Evolutionary conservation across 495 filamentous ascomycete species (phyloP), one percentile per base, ranked within the genome.

Genomic region (Saxophila tyrrhenica): DNA sequence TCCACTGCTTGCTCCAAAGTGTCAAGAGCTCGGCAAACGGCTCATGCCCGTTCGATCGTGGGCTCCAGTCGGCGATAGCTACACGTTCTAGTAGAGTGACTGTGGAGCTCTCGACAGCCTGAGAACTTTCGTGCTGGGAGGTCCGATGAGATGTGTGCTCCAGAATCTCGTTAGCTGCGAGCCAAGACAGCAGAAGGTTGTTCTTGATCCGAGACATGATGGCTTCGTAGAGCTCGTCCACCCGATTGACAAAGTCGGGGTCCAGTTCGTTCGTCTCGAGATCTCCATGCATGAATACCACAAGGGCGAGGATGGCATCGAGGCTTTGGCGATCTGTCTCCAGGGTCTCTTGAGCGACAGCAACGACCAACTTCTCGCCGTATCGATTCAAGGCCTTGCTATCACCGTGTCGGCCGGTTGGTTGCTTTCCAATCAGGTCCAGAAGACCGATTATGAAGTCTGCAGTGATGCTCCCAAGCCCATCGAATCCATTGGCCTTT

Each of bases 271-370:
- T 77, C 59, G 78, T 76, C 47, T 90, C 79, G 29, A 83, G 75
- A 58, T 91, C 89, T 42, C 79, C 78, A 62, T 87, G 84, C 66
- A 96, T 79, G 58, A 95, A 86, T 17, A 89, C 75, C 11, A 92
- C 75, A 3, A 96, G 71, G n/a, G 89, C 72, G 1, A 95, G 65
- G n/a, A 96, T 77, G 64, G 87, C 84, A 45, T 87, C 80, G 16
- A 94, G 78, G 16, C 90, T 73, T 32, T 78, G 76, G 58, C 78
- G 78, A 54, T 84, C 80, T 5, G 84, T 65, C 45, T 81, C 72
- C 22, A 89, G 78, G 13, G 82, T 82, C 63, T 97, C 92, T 60
- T 90, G 84, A 2, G 85, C 80, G 20, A 84, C 83, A 25, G 78
- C 81, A 9, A 94, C 75, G 10, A 89, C 71, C 3, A 87, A 70